Percentiles rank a stretch among this genome's conserved stretches.
These are phyloP conservation scores for Coniochaeta hoffmannii DNA, from an alignment of 2,329 filamentous ascomycete species.

Conservation along the genomic window DNA sequence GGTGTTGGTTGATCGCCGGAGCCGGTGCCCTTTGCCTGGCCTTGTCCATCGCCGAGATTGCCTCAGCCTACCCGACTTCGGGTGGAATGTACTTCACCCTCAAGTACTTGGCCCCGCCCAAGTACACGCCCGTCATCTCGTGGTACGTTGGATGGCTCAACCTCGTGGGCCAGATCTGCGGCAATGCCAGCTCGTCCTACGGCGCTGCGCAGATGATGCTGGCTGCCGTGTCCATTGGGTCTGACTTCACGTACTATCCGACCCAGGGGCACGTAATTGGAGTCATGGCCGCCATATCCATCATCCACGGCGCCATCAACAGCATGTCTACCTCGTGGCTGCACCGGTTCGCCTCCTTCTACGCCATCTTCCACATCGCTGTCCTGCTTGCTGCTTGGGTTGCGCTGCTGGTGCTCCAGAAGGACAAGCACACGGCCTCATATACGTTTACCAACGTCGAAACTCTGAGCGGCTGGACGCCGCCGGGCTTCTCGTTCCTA, in stretches of 20 bases:
- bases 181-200: constrained; percentile 47
- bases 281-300: constrained; percentile 44
- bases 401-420: constrained; percentile 38
- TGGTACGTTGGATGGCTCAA: constrained; percentile 43
- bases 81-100: constrained; percentile 45
- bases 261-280: constrained; percentile 36
- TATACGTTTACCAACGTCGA: constrained; percentile 47
- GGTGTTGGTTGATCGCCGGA: constrained; percentile 52
- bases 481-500: constrained; percentile 43
- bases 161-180: constrained; percentile 40
- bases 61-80: constrained; percentile 50
- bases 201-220: constrained; percentile 45
- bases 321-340: constrained; percentile 47
- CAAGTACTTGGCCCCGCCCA: constrained; percentile 40
- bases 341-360: constrained; percentile 47
- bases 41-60: constrained; percentile 46
- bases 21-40: constrained; percentile 49
- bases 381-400: constrained; percentile 41
- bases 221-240: constrained; percentile 40
- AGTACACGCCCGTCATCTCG: constrained; percentile 39
- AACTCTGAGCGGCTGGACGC: constrained; percentile 40
- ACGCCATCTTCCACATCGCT: constrained; percentile 45
- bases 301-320: constrained; percentile 41
- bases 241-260: constrained; percentile 35
- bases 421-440: constrained; percentile 39